Percentiles rank a stretch among this genome's conserved stretches.
These are phyloP conservation scores for Candida broadrunensis DNA, from an alignment of 805 yeast species.

Conservation along the genomic window DNA sequence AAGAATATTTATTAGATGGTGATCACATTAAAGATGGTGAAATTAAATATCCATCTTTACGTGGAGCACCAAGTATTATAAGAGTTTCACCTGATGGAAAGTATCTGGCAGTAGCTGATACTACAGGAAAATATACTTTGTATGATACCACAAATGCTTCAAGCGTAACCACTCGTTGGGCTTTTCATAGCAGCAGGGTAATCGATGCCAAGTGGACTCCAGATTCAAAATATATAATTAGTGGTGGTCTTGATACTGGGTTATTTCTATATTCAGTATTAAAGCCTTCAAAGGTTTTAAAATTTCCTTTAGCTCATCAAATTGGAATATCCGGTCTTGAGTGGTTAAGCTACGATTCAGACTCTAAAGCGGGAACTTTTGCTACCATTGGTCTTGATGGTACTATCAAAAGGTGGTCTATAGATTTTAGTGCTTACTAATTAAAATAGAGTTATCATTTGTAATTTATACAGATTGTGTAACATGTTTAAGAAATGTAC, in stretches of 20 bases:
- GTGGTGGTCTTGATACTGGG: conserved; percentile 83
- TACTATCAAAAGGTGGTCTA: conserved; percentile 70
- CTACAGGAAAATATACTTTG: conserved; percentile 79
- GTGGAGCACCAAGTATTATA: conserved; percentile 62
- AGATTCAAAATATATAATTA: conserved; percentile 68
- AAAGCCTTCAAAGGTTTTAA: conserved; percentile 74
- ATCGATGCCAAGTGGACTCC: conserved; percentile 75
- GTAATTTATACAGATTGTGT: too few species aligned
- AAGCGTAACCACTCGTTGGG: conserved; percentile 86
- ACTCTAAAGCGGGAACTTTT: conserved; percentile 32
- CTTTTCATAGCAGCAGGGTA: conserved; percentile 86
- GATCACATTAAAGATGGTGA: conserved; percentile 35
- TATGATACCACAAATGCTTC: conserved; percentile 53
- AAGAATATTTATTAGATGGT: conserved; percentile 12
- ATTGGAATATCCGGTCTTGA: conserved; percentile 76
- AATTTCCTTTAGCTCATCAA: conserved; percentile 77
- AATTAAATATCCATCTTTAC: conserved; percentile 43
- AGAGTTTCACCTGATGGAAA: conserved; percentile 69
- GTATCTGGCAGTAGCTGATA: conserved; percentile 81
- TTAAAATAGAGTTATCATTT: too few species aligned
- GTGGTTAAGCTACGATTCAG: conserved; percentile 53
- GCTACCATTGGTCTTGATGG: conserved; percentile 82
- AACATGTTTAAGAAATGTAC: too few species aligned
- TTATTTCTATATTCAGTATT: conserved; percentile 76
- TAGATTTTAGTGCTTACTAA: conserved; percentile 10